Percentiles rank a stretch among this genome's conserved stretches.
Evolutionary conservation across 2,329 filamentous ascomycete genomes (phyloP).

Genomic region (Juglanconis juglandina): DNA sequence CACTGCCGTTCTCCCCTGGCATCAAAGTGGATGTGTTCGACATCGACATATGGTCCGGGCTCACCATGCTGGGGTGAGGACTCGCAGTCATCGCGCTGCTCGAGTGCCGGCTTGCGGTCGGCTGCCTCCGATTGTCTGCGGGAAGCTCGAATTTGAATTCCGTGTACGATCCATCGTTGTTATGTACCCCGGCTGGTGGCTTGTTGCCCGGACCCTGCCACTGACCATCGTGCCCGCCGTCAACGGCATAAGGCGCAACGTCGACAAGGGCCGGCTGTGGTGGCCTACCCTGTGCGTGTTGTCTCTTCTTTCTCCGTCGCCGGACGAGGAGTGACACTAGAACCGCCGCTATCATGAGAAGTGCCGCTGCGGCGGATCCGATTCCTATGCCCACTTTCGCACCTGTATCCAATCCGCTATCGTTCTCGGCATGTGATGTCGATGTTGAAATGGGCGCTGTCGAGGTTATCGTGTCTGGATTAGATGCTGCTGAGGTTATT

Average conservation of each 20-base stretch:
- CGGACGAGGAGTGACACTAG: neutral
- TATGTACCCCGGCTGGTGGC: neutral
- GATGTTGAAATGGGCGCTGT: neutral
- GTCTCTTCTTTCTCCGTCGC: neutral
- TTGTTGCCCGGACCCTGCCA: neutral
- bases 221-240: neutral
- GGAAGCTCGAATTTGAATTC: neutral
- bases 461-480: neutral
- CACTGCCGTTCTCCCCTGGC: neutral
- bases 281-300: neutral
- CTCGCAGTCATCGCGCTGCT: neutral
- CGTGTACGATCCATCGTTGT: neutral
- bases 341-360: neutral
- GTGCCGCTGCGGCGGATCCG: neutral
- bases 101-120: neutral
- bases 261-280: neutral
- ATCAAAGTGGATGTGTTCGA: neutral
- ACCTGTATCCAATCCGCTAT: neutral
- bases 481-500: neutral
- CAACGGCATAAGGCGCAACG: neutral
- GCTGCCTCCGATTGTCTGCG: neutral
- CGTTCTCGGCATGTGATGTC: neutral
- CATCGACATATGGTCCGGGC: neutral
- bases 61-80: neutral
- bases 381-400: neutral